Percentiles rank a stretch among this genome's conserved stretches.
These are phyloP conservation scores for Aphanomyces euteiches DNA, from an alignment of 352 stramenopile species.

Conservation along the genomic window DNA sequence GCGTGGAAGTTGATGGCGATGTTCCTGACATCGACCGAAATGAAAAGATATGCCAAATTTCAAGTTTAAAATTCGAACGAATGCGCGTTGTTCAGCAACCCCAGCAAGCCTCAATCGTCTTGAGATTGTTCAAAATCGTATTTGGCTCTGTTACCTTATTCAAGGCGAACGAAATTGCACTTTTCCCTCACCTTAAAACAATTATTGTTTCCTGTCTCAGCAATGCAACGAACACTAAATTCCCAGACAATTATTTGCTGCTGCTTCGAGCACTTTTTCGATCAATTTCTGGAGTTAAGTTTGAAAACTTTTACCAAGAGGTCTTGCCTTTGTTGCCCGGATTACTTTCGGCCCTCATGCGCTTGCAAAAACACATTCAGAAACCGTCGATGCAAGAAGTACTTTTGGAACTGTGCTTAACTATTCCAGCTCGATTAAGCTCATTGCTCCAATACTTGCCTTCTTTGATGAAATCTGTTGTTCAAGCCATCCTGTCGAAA, in stretches of 20 bases:
- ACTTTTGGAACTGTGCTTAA: conserved; percentile 95
- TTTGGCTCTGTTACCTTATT: conserved; percentile 95
- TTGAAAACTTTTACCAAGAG: conserved; percentile 98
- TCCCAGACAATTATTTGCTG: conserved; percentile 94
- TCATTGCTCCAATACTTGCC: conserved; percentile 96
- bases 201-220: conserved; percentile 92
- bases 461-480: conserved; percentile 93
- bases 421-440: conserved; percentile 93
- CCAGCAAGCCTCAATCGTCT: conserved; percentile 81
- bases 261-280: conserved; percentile 93
- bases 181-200: conserved; percentile 91
- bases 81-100: conserved; percentile 68
- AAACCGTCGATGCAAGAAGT: conserved; percentile 86
- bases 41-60: conserved; percentile 70
- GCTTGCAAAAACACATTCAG: conserved; percentile 87
- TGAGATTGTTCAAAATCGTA: conserved; percentile 93
- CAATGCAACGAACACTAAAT: conserved; percentile 85
- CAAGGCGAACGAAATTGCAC: conserved; percentile 92
- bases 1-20: conserved; percentile 71
- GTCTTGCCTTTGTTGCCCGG: conserved; percentile 91
- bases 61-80: conserved; percentile 68
- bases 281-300: conserved; percentile 96
- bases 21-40: conserved; percentile 70
- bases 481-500: conserved; percentile 90
- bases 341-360: conserved; percentile 91